These are phyloP conservation scores for Pterocarpus santalinus DNA, from an alignment of 306 rosid species.

Conservation along the genomic window DNA sequence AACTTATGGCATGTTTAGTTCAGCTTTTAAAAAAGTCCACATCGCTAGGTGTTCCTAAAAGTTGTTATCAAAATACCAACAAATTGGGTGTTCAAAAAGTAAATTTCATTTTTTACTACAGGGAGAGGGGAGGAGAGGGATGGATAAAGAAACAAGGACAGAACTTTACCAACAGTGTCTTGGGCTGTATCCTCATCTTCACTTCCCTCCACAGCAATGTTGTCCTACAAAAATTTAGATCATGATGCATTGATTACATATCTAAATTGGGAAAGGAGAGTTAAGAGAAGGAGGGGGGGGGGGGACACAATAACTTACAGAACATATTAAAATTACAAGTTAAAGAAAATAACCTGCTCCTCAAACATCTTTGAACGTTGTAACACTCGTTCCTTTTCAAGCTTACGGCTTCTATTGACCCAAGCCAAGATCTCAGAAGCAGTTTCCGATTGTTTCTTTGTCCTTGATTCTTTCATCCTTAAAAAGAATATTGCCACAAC, in stretches of 20 bases:
- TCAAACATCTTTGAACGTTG: conserved; percentile 87
- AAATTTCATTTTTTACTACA: neutral
- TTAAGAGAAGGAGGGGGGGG: no score
- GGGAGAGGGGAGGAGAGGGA: neutral
- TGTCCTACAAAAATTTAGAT: conserved; percentile 71
- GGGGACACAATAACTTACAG: conserved; percentile 1
- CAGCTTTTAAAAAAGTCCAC: neutral
- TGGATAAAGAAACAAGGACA: conserved; percentile 24
- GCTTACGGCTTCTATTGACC: conserved; percentile 86
- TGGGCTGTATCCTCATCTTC: conserved; percentile 74
- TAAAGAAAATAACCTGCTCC: conserved; percentile 76
- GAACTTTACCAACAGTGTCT: conserved; percentile 57
- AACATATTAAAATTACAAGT: conserved; percentile 13
- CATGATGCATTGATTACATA: conserved; percentile 31
- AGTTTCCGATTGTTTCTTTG: conserved; percentile 73
- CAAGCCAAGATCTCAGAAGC: conserved; percentile 79
- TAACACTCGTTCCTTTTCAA: conserved; percentile 77
- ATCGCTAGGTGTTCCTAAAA: neutral
- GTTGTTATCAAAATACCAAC: neutral
- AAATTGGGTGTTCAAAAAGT: neutral
- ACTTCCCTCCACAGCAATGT: conserved; percentile 77
- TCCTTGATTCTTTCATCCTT: conserved; percentile 86
- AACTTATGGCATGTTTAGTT: neutral
- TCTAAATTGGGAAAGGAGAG: neutral
- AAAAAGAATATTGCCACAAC: conserved; percentile 12